Conservation (phyloP, 2,329 filamentous ascomycete genomes). For the Ascochyta viciae-villosae region DNA sequence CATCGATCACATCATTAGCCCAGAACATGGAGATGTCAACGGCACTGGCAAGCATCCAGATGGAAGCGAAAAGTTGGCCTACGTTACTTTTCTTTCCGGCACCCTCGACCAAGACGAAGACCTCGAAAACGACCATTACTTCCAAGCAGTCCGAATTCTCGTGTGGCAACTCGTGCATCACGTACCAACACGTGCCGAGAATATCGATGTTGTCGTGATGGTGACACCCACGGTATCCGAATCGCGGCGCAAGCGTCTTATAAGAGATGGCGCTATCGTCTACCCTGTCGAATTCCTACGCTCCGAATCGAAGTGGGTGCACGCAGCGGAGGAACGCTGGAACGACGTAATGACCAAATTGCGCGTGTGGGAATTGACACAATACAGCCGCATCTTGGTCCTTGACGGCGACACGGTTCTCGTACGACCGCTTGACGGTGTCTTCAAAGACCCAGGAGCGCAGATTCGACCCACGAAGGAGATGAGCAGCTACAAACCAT, state of each 20-base stretch:
- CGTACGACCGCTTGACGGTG: slow-evolving; percentile 36
- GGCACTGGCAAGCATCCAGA: background rate
- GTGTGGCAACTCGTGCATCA: slow-evolving; percentile 41
- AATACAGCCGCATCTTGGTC: slow-evolving; percentile 46
- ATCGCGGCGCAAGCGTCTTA: slow-evolving; percentile 26
- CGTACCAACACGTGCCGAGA: slow-evolving; percentile 29
- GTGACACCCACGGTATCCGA: slow-evolving; percentile 34
- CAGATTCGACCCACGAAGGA: slow-evolving; percentile 22
- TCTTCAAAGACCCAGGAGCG: slow-evolving; percentile 46
- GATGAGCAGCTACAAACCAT: slow-evolving; percentile 13
- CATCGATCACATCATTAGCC: background rate
- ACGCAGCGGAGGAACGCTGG: slow-evolving; percentile 34
- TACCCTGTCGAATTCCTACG: slow-evolving; percentile 32
- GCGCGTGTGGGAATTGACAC: slow-evolving; percentile 48
- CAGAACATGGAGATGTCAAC: background rate
- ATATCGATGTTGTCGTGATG: slow-evolving; percentile 35
- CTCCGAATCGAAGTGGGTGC: slow-evolving; percentile 26
- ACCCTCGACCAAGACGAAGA: slow-evolving; percentile 26
- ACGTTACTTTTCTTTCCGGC: slow-evolving; percentile 35
- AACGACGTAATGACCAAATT: slow-evolving; percentile 50
- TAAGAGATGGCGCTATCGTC: slow-evolving; percentile 38
- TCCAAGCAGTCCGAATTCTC: slow-evolving; percentile 38
- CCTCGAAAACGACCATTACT: slow-evolving; percentile 38
- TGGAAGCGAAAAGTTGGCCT: slow-evolving; percentile 29
- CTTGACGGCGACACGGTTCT: slow-evolving; percentile 49